Evolutionary conservation across 441 rosid species (phyloP), one percentile per base, ranked within the genome.

Genomic region (Hura crepitans): DNA sequence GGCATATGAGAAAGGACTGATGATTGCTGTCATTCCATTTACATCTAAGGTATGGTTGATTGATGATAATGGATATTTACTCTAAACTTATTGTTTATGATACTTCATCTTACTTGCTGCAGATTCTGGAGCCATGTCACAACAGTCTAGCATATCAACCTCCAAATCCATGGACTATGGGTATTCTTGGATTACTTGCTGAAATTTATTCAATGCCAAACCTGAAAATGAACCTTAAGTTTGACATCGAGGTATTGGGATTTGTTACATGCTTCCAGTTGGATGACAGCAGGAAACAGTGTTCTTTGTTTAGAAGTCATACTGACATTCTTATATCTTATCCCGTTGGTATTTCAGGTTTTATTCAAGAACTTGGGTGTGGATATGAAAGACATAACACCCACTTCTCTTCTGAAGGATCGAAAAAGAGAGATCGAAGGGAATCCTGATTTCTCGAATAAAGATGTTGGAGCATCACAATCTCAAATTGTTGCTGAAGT

Each of bases 131-230:
- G 82, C 97, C 99, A n/a, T 96, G 97, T 78, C 96, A 84, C 80
- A 93, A 79, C 75, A 96, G 99, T 84, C 82, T 82, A 71, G 99
- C 99, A 18, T 96, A 96, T 85, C 96, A 84, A 69, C 99, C 99
- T 67, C 99, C 99, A 56, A 96, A 96, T 81, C 99, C 99, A 28
- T 96, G 99, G 99, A 96, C 99, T n/a, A 93, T 93, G 97, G 97
- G 93, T 37, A 96, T 96, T 76, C 98, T 96, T 66, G 94, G 97
- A 72, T 81, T 96, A 71, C 91, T 96, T 33, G 85, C 90, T 67
- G 99, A 93, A 87, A 96, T 96, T 59, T 93, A 96, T 75, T 85
- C 92, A 72, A 87, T 96, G 97, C 99, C 97, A 17, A 96, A 96
- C 83, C 84, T 96, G 74, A 96, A 96, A 85, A 96, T 96, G 99